Conservation (phyloP, 352 stramenopile genomes). For the Phytophthora colocasiae region DNA sequence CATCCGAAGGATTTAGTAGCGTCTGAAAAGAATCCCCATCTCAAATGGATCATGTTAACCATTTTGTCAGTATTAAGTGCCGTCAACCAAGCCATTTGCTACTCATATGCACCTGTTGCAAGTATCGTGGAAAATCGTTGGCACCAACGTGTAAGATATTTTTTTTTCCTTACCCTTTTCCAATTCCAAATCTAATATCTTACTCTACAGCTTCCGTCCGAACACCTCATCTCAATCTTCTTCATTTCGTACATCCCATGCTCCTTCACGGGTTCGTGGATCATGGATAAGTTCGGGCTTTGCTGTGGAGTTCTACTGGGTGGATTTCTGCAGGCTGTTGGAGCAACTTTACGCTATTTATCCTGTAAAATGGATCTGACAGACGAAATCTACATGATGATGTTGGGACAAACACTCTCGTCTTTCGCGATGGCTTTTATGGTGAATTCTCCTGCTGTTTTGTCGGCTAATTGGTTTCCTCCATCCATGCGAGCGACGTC, state of each 20-base stretch:
- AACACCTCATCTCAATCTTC: slow-evolving; percentile 74
- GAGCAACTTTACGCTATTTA: slow-evolving; percentile 52
- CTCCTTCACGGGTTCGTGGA: slow-evolving; percentile 74
- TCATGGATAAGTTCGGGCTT: slow-evolving; percentile 74
- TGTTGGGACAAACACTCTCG: slow-evolving; percentile 62
- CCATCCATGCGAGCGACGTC: slow-evolving; percentile 59
- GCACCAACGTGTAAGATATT: slow-evolving; percentile 43
- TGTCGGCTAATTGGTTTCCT: slow-evolving; percentile 78
- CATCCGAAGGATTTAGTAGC: neutral
- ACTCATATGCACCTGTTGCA: slow-evolving; percentile 74
- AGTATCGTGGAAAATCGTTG: slow-evolving; percentile 60
- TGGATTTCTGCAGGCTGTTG: slow-evolving; percentile 55
- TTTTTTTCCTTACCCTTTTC: too few species aligned
- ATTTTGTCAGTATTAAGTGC: slow-evolving; percentile 64
- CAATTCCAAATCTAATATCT: neutral
- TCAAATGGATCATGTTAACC: slow-evolving; percentile 73
- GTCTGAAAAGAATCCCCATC: neutral
- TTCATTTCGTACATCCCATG: slow-evolving; percentile 80
- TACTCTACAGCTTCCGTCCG: slow-evolving; percentile 53
- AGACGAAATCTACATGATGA: slow-evolving; percentile 41
- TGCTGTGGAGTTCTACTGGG: slow-evolving; percentile 64
- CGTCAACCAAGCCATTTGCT: slow-evolving; percentile 75
- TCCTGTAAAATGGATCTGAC: slow-evolving; percentile 28
- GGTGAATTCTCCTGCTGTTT: slow-evolving; percentile 71
- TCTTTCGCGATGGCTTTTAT: slow-evolving; percentile 79